phyloP scores from a whole-genome alignment of 2,329 filamentous ascomycete species.

The Aspergillus pseudoterreus region DNA sequence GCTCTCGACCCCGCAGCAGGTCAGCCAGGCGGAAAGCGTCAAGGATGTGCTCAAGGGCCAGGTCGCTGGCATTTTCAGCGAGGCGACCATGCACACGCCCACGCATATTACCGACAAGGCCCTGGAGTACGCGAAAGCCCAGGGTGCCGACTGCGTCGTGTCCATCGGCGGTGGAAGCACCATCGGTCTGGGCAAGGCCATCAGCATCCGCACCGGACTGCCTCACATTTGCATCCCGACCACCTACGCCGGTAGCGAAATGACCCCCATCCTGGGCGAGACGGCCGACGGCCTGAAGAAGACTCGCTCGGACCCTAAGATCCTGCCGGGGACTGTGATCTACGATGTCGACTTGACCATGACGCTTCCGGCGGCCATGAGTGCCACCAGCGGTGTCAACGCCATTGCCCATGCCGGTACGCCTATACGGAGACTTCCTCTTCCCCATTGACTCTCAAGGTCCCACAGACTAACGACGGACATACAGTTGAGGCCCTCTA shows the following conservation, averaged over 20 bases:
- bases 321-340: slow-evolving; percentile 59
- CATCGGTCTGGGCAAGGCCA: slow-evolving; percentile 59
- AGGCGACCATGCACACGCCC: slow-evolving; percentile 63
- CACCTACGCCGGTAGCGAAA: slow-evolving; percentile 60
- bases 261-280: slow-evolving; percentile 64
- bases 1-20: slow-evolving; percentile 55
- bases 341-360: slow-evolving; percentile 63
- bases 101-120: slow-evolving; percentile 56
- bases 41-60: slow-evolving; percentile 44
- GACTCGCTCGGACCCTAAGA: slow-evolving; percentile 56
- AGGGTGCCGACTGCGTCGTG: slow-evolving; percentile 53
- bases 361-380: slow-evolving; percentile 53
- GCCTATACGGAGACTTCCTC: slow-evolving; percentile 3
- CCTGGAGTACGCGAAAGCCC: slow-evolving; percentile 43
- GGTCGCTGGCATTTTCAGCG: slow-evolving; percentile 51
- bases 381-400: slow-evolving; percentile 60
- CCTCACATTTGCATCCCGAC: slow-evolving; percentile 61
- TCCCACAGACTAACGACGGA: no score
- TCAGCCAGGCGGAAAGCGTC: slow-evolving; percentile 45
- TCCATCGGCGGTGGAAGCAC: slow-evolving; percentile 63
- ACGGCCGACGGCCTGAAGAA: slow-evolving; percentile 57
- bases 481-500: slow-evolving; percentile 59
- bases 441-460: no score
- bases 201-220: slow-evolving; percentile 51
- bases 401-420: slow-evolving; percentile 61